A percentile compares a stretch with the other conserved stretches of the same genome.
These are phyloP conservation scores for Mycogone perniciosa DNA, from an alignment of 2,329 filamentous ascomycete genomes.

Conservation along the genomic window DNA sequence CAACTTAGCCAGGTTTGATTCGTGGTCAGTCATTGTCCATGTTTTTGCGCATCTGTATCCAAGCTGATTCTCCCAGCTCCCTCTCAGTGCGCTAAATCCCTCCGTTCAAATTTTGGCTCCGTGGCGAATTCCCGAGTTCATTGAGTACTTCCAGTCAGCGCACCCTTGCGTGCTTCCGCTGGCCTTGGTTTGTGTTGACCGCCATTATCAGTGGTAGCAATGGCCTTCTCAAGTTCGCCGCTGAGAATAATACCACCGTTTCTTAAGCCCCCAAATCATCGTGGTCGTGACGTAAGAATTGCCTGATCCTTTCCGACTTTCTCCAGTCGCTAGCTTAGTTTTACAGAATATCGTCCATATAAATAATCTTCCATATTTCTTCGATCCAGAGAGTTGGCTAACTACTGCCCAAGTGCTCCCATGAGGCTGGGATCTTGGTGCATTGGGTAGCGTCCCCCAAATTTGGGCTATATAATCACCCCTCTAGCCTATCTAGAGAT, in stretches of 20 bases:
- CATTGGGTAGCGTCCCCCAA: neutral
- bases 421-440: constrained; percentile 67
- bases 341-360: constrained; percentile 34
- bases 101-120: constrained; percentile 64
- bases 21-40: neutral
- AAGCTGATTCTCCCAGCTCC: constrained; percentile 8
- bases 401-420: constrained; percentile 27
- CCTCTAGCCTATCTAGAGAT: too few relatives aligned
- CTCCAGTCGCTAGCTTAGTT: neutral
- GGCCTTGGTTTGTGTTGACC: constrained; percentile 20
- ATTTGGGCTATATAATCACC: too few relatives aligned
- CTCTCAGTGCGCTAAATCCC: constrained; percentile 42
- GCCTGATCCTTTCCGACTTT: neutral
- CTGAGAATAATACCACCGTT: constrained; percentile 60
- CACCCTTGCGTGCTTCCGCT: neutral
- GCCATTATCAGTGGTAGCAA: constrained; percentile 61
- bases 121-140: constrained; percentile 65
- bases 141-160: neutral
- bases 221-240: constrained; percentile 67
- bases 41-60: neutral
- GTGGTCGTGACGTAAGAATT: constrained; percentile 39
- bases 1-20: neutral
- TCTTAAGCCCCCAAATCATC: constrained; percentile 66
- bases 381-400: neutral
- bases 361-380: constrained; percentile 24